Conservation (phyloP, 768 basidiomycete species). For the Ephemerocybe angulata region DNA sequence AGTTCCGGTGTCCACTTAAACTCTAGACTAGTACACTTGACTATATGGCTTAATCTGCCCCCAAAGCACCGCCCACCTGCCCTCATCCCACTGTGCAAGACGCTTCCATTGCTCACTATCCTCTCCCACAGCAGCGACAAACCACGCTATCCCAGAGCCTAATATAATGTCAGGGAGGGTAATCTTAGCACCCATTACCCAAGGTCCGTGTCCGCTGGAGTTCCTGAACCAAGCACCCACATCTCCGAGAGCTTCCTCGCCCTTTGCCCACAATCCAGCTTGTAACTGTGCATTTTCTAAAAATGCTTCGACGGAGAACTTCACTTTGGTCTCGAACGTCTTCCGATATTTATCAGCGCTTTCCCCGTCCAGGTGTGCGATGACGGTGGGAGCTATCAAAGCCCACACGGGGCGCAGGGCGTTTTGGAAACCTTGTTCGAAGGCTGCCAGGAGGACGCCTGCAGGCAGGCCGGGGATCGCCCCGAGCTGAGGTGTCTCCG, state of each 20-base stretch:
- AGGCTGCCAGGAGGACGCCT: slow-evolving; percentile 28
- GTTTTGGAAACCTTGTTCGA: slow-evolving; percentile 7
- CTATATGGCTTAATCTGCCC: background rate
- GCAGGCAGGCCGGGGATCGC: slow-evolving; percentile 21
- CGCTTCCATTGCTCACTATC: background rate
- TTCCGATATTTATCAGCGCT: background rate
- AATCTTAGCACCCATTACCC: background rate
- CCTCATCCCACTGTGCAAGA: background rate
- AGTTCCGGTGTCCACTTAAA: no score
- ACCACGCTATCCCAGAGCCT: background rate
- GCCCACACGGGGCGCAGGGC: background rate
- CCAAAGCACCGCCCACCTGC: background rate
- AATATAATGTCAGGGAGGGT: background rate
- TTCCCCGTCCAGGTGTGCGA: background rate
- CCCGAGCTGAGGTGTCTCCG: slow-evolving; percentile 30
- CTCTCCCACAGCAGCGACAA: background rate
- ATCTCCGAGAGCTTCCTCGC: background rate
- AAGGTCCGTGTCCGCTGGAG: background rate
- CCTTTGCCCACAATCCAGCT: background rate
- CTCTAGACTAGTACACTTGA: background rate
- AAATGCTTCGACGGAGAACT: background rate
- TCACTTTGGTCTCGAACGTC: background rate
- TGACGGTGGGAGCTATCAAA: background rate
- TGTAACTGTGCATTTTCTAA: background rate
- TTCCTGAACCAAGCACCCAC: background rate